A percentile compares a stretch with the other conserved stretches of the same genome.
Evolutionary conservation across 345 rosid species (phyloP).

Genomic region (Boechera divaricarpa): DNA sequence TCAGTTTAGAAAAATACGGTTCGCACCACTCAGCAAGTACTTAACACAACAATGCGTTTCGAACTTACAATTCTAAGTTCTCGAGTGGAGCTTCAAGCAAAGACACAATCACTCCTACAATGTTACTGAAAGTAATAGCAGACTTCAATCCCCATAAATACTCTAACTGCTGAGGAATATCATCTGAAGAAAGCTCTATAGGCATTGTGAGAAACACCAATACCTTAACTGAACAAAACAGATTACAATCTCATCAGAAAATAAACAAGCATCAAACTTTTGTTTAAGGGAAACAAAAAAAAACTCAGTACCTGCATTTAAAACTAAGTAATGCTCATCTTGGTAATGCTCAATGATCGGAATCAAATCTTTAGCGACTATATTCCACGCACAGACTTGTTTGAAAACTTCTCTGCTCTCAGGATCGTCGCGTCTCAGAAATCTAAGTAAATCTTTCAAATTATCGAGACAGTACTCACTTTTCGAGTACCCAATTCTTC

Average conservation of each 20-base stretch:
- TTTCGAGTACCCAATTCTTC: constrained; percentile 62
- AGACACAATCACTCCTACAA: constrained; percentile 71
- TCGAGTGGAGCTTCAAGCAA: constrained; percentile 84
- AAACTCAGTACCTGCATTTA: constrained; percentile 66
- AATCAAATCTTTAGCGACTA: constrained; percentile 77
- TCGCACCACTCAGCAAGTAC: background rate
- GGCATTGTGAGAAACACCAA: constrained; percentile 94
- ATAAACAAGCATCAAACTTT: background rate
- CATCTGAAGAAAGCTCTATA: constrained; percentile 74
- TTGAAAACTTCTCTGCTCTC: constrained; percentile 80
- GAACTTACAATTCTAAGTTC: constrained; percentile 69
- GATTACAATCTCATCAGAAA: constrained; percentile 11
- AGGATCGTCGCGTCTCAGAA: constrained; percentile 86
- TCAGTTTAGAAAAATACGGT: background rate
- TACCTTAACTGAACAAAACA: constrained; percentile 68
- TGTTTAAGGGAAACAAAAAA: background rate
- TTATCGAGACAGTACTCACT: constrained; percentile 71
- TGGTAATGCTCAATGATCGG: constrained; percentile 79
- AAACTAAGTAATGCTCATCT: constrained; percentile 62
- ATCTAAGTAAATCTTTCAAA: constrained; percentile 80
- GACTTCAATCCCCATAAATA: constrained; percentile 85
- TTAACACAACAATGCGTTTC: background rate
- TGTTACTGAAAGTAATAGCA: constrained; percentile 67
- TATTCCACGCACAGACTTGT: constrained; percentile 91
- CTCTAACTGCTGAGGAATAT: constrained; percentile 78